Evolutionary conservation across 306 rosid species (phyloP).

Genomic region (Dalbergia cochinchinensis): DNA sequence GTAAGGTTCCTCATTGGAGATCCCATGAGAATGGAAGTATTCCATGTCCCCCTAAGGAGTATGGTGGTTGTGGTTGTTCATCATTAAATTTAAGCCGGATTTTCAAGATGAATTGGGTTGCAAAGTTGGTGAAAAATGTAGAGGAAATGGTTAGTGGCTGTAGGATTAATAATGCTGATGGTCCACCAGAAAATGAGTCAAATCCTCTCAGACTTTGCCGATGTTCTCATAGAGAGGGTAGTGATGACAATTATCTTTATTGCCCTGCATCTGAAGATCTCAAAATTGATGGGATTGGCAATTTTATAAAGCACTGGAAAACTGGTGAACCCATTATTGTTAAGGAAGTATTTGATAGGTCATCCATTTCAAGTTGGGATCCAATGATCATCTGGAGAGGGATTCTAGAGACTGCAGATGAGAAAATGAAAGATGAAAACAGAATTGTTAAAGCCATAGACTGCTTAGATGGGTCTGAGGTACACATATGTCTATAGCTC

Average conservation of each 20-base stretch:
- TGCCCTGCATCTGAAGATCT: conserved; percentile 77
- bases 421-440: conserved; percentile 72
- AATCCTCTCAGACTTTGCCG: conserved; percentile 60
- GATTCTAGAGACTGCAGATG: conserved; percentile 77
- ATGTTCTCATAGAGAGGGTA: conserved; percentile 68
- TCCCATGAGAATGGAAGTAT: conserved; percentile 73
- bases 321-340: conserved; percentile 81
- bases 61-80: conserved; percentile 88
- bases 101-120: conserved; percentile 99
- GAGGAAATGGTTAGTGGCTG: conserved; percentile 99
- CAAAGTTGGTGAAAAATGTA: conserved; percentile 93
- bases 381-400: conserved; percentile 88
- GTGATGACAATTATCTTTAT: conserved; percentile 72
- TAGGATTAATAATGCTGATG: conserved; percentile 54
- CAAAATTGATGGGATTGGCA: conserved; percentile 73
- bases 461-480: conserved; percentile 92
- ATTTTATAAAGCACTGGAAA: conserved; percentile 91
- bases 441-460: conserved; percentile 80
- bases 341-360: conserved; percentile 81
- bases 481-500: conserved; percentile 47
- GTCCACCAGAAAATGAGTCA: conserved; percentile 49
- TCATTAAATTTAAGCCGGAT: conserved; percentile 82
- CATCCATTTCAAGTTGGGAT: conserved; percentile 87
- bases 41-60: conserved; percentile 93
- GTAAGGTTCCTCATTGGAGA: conserved; percentile 79